Conservation (phyloP, 768 basidiomycete species). For the Leccinum subgranulosum region DNA sequence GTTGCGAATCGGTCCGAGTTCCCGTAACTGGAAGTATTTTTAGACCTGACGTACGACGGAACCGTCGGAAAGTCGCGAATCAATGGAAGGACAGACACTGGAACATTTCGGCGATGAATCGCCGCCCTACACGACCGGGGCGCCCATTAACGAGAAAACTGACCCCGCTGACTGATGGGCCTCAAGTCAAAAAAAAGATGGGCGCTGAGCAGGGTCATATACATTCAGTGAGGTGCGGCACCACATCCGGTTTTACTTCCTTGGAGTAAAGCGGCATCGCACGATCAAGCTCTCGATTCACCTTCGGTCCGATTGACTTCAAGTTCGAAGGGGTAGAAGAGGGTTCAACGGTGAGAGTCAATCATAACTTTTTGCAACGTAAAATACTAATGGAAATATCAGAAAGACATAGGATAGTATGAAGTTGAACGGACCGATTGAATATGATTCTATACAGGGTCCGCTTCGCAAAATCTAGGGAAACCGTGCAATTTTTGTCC, state of each 20-base stretch:
- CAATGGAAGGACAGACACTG: neutral
- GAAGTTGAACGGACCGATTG: neutral
- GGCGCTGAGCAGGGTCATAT: neutral
- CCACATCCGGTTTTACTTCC: neutral
- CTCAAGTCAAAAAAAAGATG: neutral
- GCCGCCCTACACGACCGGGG: no score
- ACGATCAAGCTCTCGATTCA: neutral
- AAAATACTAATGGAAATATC: neutral
- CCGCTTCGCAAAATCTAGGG: neutral
- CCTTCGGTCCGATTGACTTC: neutral
- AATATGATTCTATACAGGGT: neutral
- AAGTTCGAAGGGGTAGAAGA: neutral
- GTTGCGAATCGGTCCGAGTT: neutral
- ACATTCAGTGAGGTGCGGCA: neutral
- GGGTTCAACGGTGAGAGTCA: neutral
- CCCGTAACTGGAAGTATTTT: conserved; percentile 6
- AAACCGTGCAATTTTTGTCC: neutral
- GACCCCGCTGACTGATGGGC: neutral
- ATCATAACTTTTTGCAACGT: neutral
- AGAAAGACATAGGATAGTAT: neutral
- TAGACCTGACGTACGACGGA: neutral
- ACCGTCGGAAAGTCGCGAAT: neutral
- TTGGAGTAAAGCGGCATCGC: neutral
- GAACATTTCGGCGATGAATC: neutral
- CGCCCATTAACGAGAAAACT: neutral